Base-by-base conservation (phyloP, 768 basidiomycete genomes). In the Xerocomus brunneocitrinus region DNA sequence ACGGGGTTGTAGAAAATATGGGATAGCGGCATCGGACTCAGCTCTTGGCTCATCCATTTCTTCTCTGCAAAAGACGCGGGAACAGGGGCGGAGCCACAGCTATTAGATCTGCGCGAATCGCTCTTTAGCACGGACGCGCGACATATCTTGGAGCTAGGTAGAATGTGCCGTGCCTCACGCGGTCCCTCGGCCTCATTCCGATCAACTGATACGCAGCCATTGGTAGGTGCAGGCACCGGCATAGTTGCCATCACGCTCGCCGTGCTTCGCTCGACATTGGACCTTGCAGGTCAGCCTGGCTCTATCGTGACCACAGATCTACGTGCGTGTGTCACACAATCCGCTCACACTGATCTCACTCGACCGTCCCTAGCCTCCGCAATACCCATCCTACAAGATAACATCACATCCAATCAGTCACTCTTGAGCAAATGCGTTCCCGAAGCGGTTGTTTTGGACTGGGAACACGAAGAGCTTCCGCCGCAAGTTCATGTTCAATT, bases 1-100 rank as follows among this genome's bases (percentile, higher is more conserved):
- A 58, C 57, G 50, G 19, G 12, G 50, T 24, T 35, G 27, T 73
- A 95, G 94, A 95, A 95, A 91, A 80, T 95, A 50, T 97, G 94
- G 94, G 93, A 95, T 66, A 94, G 92, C 40, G 94, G 94, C 2
- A 77, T 95, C 44, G 92, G 89, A 6, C 71, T 94, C 19, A 85
- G 87, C 53, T 80, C 91, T 3, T 94, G 89, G 89, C 72, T 95
- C 4, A 73, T 79, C 1, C 65, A 54, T 28, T 69, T 75, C 55
- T 58, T 65, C 72, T 49, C 49, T 12, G 50, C 52, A 44, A 55
- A 43, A 5, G 12, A 40, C 0, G 25, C 46, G 14, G 56, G 32
- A 35, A 30, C 14, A 1, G 39, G 39, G 5, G 52, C 55, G 14
- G 1, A 1, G 6, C 4, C 25, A 25, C 24, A n/a, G 2, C 54